A percentile compares a stretch with the other conserved stretches of the same genome.
Conservation (phyloP, 2,329 filamentous ascomycete species). For the Phoma sp. region DNA sequence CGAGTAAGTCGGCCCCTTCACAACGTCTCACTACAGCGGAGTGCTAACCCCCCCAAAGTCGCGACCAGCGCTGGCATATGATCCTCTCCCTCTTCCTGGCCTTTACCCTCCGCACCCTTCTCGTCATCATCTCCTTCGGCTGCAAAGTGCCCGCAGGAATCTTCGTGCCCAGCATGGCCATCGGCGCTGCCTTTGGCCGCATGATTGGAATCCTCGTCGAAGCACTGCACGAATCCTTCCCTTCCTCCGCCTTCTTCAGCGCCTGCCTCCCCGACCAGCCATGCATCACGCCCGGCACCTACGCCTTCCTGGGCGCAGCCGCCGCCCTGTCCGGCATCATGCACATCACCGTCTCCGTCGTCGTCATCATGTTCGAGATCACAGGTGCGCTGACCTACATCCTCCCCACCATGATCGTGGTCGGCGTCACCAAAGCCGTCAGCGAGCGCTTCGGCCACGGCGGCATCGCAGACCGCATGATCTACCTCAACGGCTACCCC, state of each 20-base stretch:
- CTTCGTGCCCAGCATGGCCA: conserved; percentile 97
- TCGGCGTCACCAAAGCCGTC: conserved; percentile 94
- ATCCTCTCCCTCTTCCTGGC: conserved; percentile 78
- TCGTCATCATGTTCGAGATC: conserved; percentile 99
- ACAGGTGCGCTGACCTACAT: conserved; percentile 98
- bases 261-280: conserved; percentile 89
- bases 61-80: conserved; percentile 75
- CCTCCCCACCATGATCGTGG: conserved; percentile 97
- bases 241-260: conserved; percentile 81
- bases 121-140: conserved; percentile 95
- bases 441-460: conserved; percentile 91
- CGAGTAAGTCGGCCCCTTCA: conserved; percentile 59
- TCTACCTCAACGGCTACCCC: conserved; percentile 97
- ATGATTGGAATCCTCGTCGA: conserved; percentile 95
- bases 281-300: conserved; percentile 96
- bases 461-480: conserved; percentile 97
- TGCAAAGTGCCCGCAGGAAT: conserved; percentile 98
- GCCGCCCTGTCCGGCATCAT: conserved; percentile 95
- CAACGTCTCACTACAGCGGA: background rate
- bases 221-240: conserved; percentile 82
- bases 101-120: conserved; percentile 77
- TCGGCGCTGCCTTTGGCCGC: conserved; percentile 91
- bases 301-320: conserved; percentile 91
- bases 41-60: conserved; percentile 36
- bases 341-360: conserved; percentile 95